phyloP scores from a whole-genome alignment of 306 rosid species.

The Lithocarpus polystachyus region DNA sequence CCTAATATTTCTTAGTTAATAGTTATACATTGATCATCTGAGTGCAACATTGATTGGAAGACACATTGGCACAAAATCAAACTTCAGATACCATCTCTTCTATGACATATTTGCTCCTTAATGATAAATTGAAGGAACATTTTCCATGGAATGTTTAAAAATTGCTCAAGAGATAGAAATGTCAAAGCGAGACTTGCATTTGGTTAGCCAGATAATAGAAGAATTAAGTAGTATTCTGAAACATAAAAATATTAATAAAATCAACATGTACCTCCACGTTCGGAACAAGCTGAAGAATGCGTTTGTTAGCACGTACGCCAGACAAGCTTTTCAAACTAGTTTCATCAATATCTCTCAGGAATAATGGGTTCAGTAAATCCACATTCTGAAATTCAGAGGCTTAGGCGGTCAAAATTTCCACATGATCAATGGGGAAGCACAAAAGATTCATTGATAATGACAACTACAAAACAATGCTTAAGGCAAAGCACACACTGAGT shows the following conservation, averaged over 20 bases:
- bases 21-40: neutral
- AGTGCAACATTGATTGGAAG: neutral
- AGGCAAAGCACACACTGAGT: neutral
- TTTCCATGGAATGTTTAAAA: neutral
- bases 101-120: neutral
- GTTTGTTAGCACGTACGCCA: slow-evolving; percentile 44
- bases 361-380: slow-evolving; percentile 44
- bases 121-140: neutral
- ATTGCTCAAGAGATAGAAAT: neutral
- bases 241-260: neutral
- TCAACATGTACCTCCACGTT: slow-evolving; percentile 37
- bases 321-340: slow-evolving; percentile 58
- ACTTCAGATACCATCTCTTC: neutral
- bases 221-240: neutral
- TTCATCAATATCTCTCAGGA: slow-evolving; percentile 34
- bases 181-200: neutral
- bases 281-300: slow-evolving; percentile 44
- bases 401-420: slow-evolving; percentile 1
- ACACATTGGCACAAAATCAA: neutral
- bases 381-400: slow-evolving; percentile 25
- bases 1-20: neutral
- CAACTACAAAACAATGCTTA: neutral
- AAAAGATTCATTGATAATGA: slow-evolving; percentile 14
- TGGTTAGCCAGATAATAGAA: neutral
- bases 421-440: neutral